A percentile compares a stretch with the other conserved stretches of the same genome.
phyloP scores from a whole-genome alignment of 2,329 filamentous ascomycete genomes.

The Didymella pomorum region DNA sequence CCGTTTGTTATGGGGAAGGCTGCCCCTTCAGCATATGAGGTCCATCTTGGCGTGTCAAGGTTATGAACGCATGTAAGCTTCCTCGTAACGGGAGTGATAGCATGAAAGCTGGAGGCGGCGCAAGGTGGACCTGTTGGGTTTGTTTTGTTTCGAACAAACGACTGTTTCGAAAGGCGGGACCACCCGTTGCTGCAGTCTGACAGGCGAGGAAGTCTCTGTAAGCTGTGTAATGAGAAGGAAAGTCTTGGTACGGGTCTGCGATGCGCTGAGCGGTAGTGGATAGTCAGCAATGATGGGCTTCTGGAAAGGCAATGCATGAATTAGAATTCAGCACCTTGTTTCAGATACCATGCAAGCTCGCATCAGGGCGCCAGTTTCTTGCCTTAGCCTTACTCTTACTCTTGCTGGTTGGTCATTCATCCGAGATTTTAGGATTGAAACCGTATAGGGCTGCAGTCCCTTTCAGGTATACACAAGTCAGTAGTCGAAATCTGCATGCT shows the following conservation, averaged over 20 bases:
- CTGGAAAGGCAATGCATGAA: conserved; percentile 11
- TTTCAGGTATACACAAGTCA: not conserved
- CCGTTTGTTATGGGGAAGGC: conserved; percentile 5
- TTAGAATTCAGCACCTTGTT: conserved; percentile 9
- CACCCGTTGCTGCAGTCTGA: conserved; percentile 25
- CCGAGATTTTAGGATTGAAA: not conserved
- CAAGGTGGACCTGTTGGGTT: conserved; percentile 13
- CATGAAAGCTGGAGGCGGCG: conserved; percentile 11
- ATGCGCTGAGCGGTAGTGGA: conserved; percentile 17
- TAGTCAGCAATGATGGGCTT: not conserved
- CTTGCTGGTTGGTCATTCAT: not conserved
- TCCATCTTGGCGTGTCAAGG: conserved; percentile 14
- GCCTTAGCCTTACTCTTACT: not conserved
- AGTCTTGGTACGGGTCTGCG: conserved; percentile 22
- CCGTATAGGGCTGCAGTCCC: not conserved
- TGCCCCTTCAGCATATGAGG: conserved; percentile 6
- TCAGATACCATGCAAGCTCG: conserved; percentile 6
- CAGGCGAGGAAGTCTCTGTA: conserved; percentile 11
- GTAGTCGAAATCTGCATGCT: conserved; percentile 1
- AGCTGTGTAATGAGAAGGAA: conserved; percentile 32
- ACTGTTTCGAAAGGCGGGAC: conserved; percentile 29
- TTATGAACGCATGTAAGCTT: conserved; percentile 1
- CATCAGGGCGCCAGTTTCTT: conserved; percentile 1
- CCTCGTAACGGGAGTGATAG: not conserved
- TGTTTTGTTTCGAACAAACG: conserved; percentile 30